These are phyloP conservation scores for Chlorencoelia australis DNA, from an alignment of 2,329 filamentous ascomycete genomes.

Conservation along the genomic window DNA sequence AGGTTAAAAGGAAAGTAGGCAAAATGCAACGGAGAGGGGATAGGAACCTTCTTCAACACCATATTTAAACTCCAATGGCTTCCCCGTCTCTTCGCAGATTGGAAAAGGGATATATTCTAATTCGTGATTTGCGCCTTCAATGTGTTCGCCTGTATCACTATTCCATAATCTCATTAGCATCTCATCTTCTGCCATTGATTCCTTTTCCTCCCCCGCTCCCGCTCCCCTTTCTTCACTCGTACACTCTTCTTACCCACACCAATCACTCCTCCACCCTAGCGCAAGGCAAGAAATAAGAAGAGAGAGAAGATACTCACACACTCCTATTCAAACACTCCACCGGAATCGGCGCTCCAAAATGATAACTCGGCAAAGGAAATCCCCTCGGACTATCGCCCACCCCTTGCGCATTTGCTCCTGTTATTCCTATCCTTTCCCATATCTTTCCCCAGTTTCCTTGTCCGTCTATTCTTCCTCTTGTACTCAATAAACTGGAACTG, in stretches of 20 bases:
- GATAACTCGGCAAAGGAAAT: constrained; percentile 44
- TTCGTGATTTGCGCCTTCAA: constrained; percentile 70
- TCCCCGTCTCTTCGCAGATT: constrained; percentile 75
- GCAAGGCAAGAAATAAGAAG: background rate
- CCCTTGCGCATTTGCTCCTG: constrained; percentile 21
- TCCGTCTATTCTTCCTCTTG: background rate
- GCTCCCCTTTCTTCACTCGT: background rate
- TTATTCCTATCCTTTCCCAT: constrained; percentile 5
- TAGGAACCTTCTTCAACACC: constrained; percentile 50
- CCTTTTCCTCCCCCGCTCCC: background rate
- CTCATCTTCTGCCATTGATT: background rate
- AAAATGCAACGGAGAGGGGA: background rate
- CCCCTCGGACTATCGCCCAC: no score
- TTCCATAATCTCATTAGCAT: background rate
- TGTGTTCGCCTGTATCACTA: constrained; percentile 83
- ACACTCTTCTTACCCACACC: background rate
- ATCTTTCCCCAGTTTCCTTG: constrained; percentile 5
- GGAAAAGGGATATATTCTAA: constrained; percentile 90
- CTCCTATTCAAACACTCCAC: constrained; percentile 68
- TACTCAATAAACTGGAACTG: no score
- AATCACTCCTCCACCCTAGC: background rate
- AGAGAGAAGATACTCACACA: constrained; percentile 43
- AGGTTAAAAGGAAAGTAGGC: background rate
- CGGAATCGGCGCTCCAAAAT: constrained; percentile 55
- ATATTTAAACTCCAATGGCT: constrained; percentile 77